Percentiles rank a stretch among this genome's conserved stretches.
phyloP scores from a whole-genome alignment of 2,329 filamentous ascomycete genomes.

The Ceratocystiopsis minuta region DNA sequence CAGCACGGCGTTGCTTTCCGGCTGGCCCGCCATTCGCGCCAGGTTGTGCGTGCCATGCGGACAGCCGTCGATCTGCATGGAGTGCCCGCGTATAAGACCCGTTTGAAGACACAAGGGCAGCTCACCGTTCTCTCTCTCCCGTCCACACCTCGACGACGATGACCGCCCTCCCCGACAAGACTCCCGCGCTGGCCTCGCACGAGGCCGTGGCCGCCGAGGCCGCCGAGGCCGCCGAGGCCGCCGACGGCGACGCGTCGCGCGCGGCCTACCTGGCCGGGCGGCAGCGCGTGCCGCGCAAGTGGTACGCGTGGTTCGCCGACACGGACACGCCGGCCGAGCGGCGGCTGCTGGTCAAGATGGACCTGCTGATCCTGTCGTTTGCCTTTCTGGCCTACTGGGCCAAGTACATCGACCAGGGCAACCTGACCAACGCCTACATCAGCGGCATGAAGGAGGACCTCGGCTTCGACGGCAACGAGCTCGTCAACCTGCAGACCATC shows the following conservation, averaged over 20 bases:
- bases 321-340: conserved; percentile 31
- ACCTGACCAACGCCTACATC: conserved; percentile 24
- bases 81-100: no score
- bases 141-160: no score
- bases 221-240: neutral
- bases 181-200: no score
- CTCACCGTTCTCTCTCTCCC: no score
- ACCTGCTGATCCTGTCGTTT: conserved; percentile 36
- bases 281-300: conserved; percentile 1
- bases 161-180: no score
- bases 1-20: no score
- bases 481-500: conserved; percentile 20
- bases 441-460: conserved; percentile 28
- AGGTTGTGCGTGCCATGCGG: no score
- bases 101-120: no score
- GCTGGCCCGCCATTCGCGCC: no score
- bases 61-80: no score
- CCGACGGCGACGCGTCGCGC: neutral
- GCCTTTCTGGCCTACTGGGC: conserved; percentile 36
- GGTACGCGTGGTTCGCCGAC: conserved; percentile 25
- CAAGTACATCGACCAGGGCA: conserved; percentile 34
- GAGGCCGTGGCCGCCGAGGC: neutral
- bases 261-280: conserved; percentile 2
- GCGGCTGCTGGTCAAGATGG: conserved; percentile 34
- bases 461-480: conserved; percentile 17